Conservation (phyloP, 2,329 filamentous ascomycete genomes). For the Colletotrichum scovillei region DNA sequence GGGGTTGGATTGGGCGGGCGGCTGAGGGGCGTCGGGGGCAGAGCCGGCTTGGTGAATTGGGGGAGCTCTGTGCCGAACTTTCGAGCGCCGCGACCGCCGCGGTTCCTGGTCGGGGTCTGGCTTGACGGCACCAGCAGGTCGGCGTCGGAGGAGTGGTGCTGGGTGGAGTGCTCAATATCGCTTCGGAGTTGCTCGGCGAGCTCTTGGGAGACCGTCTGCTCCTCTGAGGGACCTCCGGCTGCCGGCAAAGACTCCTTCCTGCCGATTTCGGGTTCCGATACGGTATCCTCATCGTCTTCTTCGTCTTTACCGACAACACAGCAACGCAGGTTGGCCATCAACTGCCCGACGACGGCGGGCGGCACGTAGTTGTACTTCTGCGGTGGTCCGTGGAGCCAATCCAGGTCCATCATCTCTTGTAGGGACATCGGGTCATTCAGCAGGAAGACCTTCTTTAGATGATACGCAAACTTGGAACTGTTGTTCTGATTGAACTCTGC, state of each 20-base stretch:
- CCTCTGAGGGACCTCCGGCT: constrained; percentile 31
- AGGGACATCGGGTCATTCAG: constrained; percentile 69
- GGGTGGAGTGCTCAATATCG: constrained; percentile 51
- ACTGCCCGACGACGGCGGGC: constrained; percentile 66
- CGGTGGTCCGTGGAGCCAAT: constrained; percentile 64
- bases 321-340: constrained; percentile 68
- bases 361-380: constrained; percentile 64
- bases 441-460: constrained; percentile 68
- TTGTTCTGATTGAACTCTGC: constrained; percentile 59
- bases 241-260: constrained; percentile 16
- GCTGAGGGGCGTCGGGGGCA: constrained; percentile 31
- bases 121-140: constrained; percentile 50
- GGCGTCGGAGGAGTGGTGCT: constrained; percentile 38
- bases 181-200: constrained; percentile 62
- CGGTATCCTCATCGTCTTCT: constrained; percentile 31
- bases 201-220: constrained; percentile 59
- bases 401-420: constrained; percentile 62
- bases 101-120: constrained; percentile 19
- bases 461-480: constrained; percentile 60
- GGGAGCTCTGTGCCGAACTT: constrained; percentile 20
- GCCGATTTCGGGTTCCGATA: constrained; percentile 11
- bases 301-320: constrained; percentile 56
- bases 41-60: constrained; percentile 23
- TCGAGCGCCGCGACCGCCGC: background rate
- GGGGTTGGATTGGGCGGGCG: constrained; percentile 33